Base-by-base conservation (phyloP, 495 filamentous ascomycete genomes). In the Neurospora sp. region DNA sequence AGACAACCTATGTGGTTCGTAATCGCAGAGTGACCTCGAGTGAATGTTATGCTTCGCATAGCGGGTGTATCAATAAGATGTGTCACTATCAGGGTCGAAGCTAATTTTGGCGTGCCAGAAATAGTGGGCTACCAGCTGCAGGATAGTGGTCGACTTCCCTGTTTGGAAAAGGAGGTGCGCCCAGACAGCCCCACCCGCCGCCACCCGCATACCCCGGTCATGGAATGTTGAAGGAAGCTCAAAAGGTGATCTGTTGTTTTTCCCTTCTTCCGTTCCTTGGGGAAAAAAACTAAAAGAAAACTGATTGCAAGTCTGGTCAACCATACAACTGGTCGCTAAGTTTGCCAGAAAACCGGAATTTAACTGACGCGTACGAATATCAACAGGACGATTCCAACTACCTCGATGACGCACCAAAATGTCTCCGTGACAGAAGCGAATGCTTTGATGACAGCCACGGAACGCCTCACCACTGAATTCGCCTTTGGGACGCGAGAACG, bases 1-100 rank as follows among this genome's bases (percentile, higher is more conserved):
- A 0, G 2, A 46, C 20, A n/a, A 46, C 0, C 44, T 10, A 0
- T 0, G 18, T n/a, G n/a, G 18, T 20, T 20, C n/a, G 8, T 3
- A 46, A 46, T n/a, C 18, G 4, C 46, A 20, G 46, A 54, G 46
- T 54, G 46, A 20, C 46, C n/a, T 12, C 20, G 7, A 23, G 46
- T 1, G 1, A 5, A 23, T 0, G n/a, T 54, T 54, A 54, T 3
- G n/a, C 4, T 1, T 23, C 9, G n/a, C 46, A 12, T 23, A 3
- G 46, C n/a, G 9, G n/a, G 0, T 2, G n/a, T 11, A 3, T 2
- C 0, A 48, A 48, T 23, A 9, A 48, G 46, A 23, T 48, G 0
- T 48, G 1, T 48, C n/a, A 4, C n/a, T 48, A 48, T 48, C 46
- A 0, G 0, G 1, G 10, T 23, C 3, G 1, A 7, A 9, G n/a